These are phyloP conservation scores for Rosa chinensis DNA, from an alignment of 306 rosid genomes.

Conservation along the genomic window DNA sequence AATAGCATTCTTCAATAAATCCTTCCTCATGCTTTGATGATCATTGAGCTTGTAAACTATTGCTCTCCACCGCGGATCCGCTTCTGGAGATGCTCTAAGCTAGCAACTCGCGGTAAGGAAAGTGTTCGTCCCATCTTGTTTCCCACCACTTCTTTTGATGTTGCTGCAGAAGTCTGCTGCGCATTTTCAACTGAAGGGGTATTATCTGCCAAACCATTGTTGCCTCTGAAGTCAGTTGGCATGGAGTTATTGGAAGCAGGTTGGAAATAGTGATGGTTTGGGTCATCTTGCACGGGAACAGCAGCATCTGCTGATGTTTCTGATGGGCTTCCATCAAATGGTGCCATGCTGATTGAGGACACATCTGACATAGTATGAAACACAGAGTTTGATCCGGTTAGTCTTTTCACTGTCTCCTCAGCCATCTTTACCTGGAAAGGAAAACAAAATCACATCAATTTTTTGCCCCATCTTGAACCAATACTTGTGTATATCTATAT, in stretches of 20 bases:
- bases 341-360: slow-evolving; percentile 54
- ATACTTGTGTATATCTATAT: not conserved
- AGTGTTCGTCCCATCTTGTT: slow-evolving; percentile 53
- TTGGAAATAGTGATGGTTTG: slow-evolving; percentile 47
- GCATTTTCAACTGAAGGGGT: slow-evolving; percentile 47
- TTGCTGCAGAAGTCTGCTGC: slow-evolving; percentile 42
- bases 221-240: slow-evolving; percentile 38
- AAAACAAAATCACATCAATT: not conserved
- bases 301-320: slow-evolving; percentile 74
- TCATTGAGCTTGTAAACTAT: slow-evolving; percentile 26
- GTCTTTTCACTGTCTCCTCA: slow-evolving; percentile 75
- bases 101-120: slow-evolving; percentile 81
- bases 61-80: slow-evolving; percentile 64
- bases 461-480: not conserved
- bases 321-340: slow-evolving; percentile 66
- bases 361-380: slow-evolving; percentile 55
- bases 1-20: not conserved
- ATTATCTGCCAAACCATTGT: slow-evolving; percentile 46
- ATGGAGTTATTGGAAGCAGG: slow-evolving; percentile 38
- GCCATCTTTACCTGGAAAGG: slow-evolving; percentile 74
- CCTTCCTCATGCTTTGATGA: slow-evolving; percentile 16
- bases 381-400: slow-evolving; percentile 61
- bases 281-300: slow-evolving; percentile 61
- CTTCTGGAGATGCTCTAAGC: slow-evolving; percentile 95
- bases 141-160: slow-evolving; percentile 30